Evolutionary conservation across 768 basidiomycete genomes (phyloP), one percentile per base, ranked within the genome.

Genomic region (Macrolepiota dolichaula): DNA sequence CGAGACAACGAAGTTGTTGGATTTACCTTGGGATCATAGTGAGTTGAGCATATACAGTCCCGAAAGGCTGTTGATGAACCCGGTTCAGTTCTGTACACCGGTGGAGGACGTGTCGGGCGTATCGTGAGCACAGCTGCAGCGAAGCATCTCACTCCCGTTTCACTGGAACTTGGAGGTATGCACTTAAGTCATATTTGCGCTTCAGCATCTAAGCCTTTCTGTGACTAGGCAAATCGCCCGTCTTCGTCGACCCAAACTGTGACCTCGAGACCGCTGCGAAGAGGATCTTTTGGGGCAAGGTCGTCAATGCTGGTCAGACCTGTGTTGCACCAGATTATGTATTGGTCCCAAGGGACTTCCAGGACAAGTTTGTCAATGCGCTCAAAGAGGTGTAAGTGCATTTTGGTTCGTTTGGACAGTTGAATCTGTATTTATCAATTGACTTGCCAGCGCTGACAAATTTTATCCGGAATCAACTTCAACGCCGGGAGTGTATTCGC

Each of bases 211-310:
- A 22, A 25, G 25, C 19, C 27, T 42, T 44, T 25, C 55, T 46
- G 40, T 19, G 35, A 51, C 24, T 40, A 68, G 87, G 91, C 25
- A 92, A 93, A 71, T 86, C 82, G 1, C 91, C 92, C 1, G 89
- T 85, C 19, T 76, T 94, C 63, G 75, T 95, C 47, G 89, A 93
- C 70, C 79, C 89, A 0, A 78, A 76, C 22, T 85, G 83, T 57
- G 87, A 94, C 68, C 73, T 94, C 53, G 78, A 85, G 59, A 73
- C 79, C 4, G 80, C 87, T 0, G 89, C 90, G 2, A 81, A 80
- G 46, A 81, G 92, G n/a, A 78, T 95, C 47, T 70, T 93, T 37
- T 94, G 91, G 90, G 91, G 91, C n/a, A 92, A 92, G 51, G 71
- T 76, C n/a, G 73, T 79, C 38, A 95, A 95, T 65, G 85, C 83